Percentiles rank a stretch among this genome's conserved stretches.
phyloP scores from a whole-genome alignment of 2,329 filamentous ascomycete genomes.

The Domatiomyces catenatus region DNA sequence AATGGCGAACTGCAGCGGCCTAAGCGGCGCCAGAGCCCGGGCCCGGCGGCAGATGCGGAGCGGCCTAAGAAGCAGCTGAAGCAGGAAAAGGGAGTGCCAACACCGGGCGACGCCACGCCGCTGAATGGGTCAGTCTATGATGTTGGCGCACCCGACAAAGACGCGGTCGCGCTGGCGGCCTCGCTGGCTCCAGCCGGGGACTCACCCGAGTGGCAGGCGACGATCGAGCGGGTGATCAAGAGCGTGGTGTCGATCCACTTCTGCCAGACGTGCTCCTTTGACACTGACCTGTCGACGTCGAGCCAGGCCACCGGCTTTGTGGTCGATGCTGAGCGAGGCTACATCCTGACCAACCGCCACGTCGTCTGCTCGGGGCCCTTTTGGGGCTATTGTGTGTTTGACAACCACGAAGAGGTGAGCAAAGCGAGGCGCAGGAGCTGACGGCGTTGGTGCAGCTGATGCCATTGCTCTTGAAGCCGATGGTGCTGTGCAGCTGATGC shows the following conservation, averaged over 20 bases:
- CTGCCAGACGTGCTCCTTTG: slow-evolving; percentile 93
- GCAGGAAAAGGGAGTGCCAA: slow-evolving; percentile 28
- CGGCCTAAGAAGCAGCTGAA: slow-evolving; percentile 42
- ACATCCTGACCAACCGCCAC: slow-evolving; percentile 78
- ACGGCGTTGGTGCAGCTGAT: background rate
- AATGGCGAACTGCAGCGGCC: slow-evolving; percentile 31
- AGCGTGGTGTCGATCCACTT: slow-evolving; percentile 98
- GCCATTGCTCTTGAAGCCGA: background rate
- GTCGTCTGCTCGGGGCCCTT: slow-evolving; percentile 92
- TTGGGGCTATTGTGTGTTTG: slow-evolving; percentile 96
- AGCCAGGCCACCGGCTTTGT: slow-evolving; percentile 97
- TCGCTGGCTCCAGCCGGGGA: slow-evolving; percentile 39
- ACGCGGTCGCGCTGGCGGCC: slow-evolving; percentile 31
- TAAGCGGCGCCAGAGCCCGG: slow-evolving; percentile 43
- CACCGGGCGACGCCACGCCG: slow-evolving; percentile 27
- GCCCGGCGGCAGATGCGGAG: slow-evolving; percentile 33
- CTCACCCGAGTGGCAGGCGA: slow-evolving; percentile 83
- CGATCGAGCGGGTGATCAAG: slow-evolving; percentile 82
- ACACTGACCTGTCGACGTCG: slow-evolving; percentile 85
- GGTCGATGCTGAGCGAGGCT: slow-evolving; percentile 83
- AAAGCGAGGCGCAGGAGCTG: background rate
- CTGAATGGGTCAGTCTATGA: slow-evolving; percentile 31
- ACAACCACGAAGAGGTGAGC: slow-evolving; percentile 74
- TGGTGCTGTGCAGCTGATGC: slow-evolving; percentile 1
- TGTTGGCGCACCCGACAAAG: slow-evolving; percentile 29